These are phyloP conservation scores for Colletotrichum somersetense DNA, from an alignment of 2,329 filamentous ascomycete species.

Conservation along the genomic window DNA sequence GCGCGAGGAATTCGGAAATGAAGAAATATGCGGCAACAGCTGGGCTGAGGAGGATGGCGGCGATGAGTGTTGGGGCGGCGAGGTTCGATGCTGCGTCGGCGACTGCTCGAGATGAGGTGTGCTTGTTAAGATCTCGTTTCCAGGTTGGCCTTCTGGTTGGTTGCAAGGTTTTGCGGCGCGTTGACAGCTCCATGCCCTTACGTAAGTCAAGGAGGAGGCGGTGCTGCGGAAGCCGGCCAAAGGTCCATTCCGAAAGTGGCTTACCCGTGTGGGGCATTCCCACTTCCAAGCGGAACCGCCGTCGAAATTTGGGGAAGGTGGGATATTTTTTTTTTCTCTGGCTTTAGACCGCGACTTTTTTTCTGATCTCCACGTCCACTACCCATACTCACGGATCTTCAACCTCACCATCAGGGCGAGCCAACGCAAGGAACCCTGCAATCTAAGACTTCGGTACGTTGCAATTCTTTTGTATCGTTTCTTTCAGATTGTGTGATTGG, in stretches of 20 bases:
- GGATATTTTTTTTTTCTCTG: conserved; percentile 42
- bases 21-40: conserved; percentile 39
- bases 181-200: conserved; percentile 44
- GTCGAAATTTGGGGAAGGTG: conserved; percentile 35
- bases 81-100: conserved; percentile 41
- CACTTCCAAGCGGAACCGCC: conserved; percentile 31
- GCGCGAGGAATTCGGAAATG: conserved; percentile 28
- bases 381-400: conserved; percentile 17
- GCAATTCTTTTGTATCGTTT: no score
- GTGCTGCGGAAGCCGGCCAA: conserved; percentile 20
- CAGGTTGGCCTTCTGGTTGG: conserved; percentile 55
- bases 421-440: conserved; percentile 73
- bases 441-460: conserved; percentile 27
- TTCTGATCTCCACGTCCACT: conserved; percentile 22
- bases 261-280: neutral
- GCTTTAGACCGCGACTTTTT: conserved; percentile 23
- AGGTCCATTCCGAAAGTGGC: conserved; percentile 8
- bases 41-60: conserved; percentile 35
- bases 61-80: conserved; percentile 29
- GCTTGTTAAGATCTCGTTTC: conserved; percentile 54
- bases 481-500: neutral
- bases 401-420: conserved; percentile 62
- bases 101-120: conserved; percentile 42
- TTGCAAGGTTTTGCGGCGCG: conserved; percentile 58
- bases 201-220: conserved; percentile 35